Evolutionary conservation across 2,329 filamentous ascomycete species (phyloP).

Genomic region (Aspergillus phoenicis): DNA sequence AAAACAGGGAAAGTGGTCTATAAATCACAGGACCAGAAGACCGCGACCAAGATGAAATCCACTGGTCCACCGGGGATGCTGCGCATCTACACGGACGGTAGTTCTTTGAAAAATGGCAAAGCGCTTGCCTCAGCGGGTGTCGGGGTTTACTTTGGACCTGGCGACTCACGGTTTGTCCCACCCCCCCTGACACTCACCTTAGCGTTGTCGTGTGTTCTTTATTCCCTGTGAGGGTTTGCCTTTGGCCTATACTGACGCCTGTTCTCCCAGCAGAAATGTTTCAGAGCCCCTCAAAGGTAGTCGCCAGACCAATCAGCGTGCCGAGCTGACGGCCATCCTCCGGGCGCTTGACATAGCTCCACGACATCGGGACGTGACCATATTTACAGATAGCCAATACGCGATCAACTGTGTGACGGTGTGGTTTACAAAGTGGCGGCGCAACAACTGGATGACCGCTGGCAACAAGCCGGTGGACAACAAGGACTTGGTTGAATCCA

Average conservation of each 20-base stretch:
- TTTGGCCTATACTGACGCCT: constrained; percentile 24
- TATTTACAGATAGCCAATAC: constrained; percentile 89
- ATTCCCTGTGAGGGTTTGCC: not conserved
- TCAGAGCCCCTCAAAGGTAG: constrained; percentile 74
- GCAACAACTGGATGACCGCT: constrained; percentile 75
- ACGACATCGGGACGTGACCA: constrained; percentile 67
- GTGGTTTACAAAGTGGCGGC: constrained; percentile 79
- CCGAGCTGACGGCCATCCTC: constrained; percentile 86
- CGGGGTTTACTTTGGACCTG: constrained; percentile 66
- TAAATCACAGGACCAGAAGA: constrained; percentile 56
- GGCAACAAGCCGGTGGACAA: constrained; percentile 77
- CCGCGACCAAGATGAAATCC: constrained; percentile 48
- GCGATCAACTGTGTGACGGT: constrained; percentile 84
- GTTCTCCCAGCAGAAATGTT: constrained; percentile 59
- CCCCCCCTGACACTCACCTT: constrained; percentile 1
- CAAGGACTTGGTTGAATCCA: constrained; percentile 75
- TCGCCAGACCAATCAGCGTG: constrained; percentile 89
- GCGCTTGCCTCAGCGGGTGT: constrained; percentile 60
- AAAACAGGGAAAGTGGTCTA: constrained; percentile 57
- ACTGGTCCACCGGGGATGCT: constrained; percentile 54
- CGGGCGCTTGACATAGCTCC: constrained; percentile 79
- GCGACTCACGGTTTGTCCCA: constrained; percentile 54
- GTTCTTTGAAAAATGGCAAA: constrained; percentile 61
- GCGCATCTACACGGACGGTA: constrained; percentile 66
- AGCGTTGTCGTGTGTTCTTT: not conserved